Conservation (phyloP, 495 filamentous ascomycete genomes). For the Neurospora discreta region DNA sequence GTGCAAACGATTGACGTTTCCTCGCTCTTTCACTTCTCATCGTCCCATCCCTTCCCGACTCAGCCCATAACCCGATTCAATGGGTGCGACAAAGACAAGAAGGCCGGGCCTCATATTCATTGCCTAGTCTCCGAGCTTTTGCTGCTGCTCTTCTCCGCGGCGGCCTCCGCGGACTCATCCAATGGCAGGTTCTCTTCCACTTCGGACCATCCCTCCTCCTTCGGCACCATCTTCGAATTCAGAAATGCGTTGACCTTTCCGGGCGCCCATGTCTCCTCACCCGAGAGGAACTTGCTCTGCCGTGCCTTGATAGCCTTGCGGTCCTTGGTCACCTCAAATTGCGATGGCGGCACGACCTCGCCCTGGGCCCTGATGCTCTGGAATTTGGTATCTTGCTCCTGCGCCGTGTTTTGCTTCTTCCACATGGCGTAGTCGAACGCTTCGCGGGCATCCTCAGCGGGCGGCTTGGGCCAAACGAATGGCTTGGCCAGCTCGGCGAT, state of each 20-base stretch:
- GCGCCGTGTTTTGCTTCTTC: slow-evolving; percentile 7
- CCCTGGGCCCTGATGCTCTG: slow-evolving; percentile 14
- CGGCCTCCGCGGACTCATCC: slow-evolving; percentile 6
- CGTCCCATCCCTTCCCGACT: not conserved
- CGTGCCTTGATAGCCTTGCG: slow-evolving; percentile 18
- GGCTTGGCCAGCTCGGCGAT: slow-evolving; percentile 72
- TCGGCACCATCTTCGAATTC: slow-evolving; percentile 21
- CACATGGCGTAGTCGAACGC: slow-evolving; percentile 21
- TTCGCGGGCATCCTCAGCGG: slow-evolving; percentile 36
- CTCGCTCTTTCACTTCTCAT: not conserved
- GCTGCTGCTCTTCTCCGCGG: slow-evolving; percentile 4
- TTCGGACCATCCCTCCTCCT: slow-evolving; percentile 24
- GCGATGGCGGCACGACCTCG: slow-evolving; percentile 13
- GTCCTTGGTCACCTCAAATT: slow-evolving; percentile 7
- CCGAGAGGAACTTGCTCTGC: slow-evolving; percentile 20
- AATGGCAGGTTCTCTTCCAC: slow-evolving; percentile 11
- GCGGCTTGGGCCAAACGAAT: slow-evolving; percentile 70
- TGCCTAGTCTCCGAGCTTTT: not conserved
- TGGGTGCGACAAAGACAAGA: not conserved
- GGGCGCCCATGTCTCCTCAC: slow-evolving; percentile 29
- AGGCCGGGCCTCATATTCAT: not conserved
- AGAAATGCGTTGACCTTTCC: slow-evolving; percentile 34
- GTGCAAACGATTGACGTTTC: not conserved
- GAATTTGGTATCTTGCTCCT: slow-evolving; percentile 35
- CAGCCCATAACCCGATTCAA: not conserved